Evolutionary conservation across 2,329 filamentous ascomycete species (phyloP), one percentile per base, ranked within the genome.

Genomic region (Claviceps purpurea): DNA sequence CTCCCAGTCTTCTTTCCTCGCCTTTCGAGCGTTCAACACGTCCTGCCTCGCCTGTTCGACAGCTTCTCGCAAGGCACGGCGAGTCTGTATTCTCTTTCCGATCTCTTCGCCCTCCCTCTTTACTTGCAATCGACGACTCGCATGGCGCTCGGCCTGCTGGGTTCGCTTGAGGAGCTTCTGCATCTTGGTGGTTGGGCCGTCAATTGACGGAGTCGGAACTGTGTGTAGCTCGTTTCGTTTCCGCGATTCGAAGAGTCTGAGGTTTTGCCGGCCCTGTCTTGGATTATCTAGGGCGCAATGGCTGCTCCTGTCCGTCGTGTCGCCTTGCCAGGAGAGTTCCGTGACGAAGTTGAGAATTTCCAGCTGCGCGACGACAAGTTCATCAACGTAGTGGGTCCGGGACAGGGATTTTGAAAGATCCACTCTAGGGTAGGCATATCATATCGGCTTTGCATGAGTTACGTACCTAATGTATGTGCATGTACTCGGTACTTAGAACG

Each of bases 1-100:
- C 56, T 84, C 73, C 81, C 86, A 95, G 66, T 91, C 84, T 64
- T 95, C 85, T 55, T 76, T 77, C 50, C 85, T 78, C 49, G 76
- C 73, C 57, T 71, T 64, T 38, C 70, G 68, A 46, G 74, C 71
- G 42, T 69, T 64, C 49, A 64, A 63, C 14, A 73, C 55, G 56
- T 69, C 66, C 46, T 63, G 50, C 37, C 62, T 58, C 51, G 70
- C 60, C 56, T 72, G 66, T 4, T 56, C 51, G 34, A 63, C 58
- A 51, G 65, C 64, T 5, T 56, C 51, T 40, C 61, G 60, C 49
- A 67, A 56, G 50, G 66, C 60, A 40, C 62, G 58, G 55, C 65
- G 63, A 52, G 62, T 63, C 52, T 61, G 62, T 39, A 64, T 58
- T 47, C 62, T 58, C 54, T 59, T 54, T 54, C 59, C 61, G 50